phyloP scores from a whole-genome alignment of 2,329 filamentous ascomycete genomes.

The Fusarium foetens region DNA sequence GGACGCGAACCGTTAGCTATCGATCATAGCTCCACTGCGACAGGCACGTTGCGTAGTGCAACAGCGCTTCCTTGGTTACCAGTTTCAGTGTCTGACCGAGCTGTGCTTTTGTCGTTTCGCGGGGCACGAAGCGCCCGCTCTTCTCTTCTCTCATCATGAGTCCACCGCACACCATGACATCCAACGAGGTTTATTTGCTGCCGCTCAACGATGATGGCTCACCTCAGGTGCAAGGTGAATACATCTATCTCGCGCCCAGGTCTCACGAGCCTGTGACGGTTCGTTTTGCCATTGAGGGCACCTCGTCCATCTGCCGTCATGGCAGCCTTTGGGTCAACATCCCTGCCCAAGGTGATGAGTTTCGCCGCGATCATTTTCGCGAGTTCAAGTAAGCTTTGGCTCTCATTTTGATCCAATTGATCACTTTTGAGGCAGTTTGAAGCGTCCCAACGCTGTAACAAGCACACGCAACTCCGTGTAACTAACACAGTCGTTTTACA shows the following conservation, averaged over 20 bases:
- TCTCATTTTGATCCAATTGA: constrained; percentile 6
- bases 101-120: constrained; percentile 40
- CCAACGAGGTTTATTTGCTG: constrained; percentile 83
- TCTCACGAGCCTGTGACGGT: constrained; percentile 80
- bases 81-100: constrained; percentile 33
- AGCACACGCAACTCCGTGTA: not conserved
- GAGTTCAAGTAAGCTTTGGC: constrained; percentile 80
- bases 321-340: constrained; percentile 98
- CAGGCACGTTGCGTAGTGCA: constrained; percentile 31
- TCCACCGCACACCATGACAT: constrained; percentile 67
- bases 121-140: constrained; percentile 45
- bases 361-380: constrained; percentile 81
- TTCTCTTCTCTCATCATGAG: constrained; percentile 59
- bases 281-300: constrained; percentile 91
- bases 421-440: not conserved
- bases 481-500: constrained; percentile 50
- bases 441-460: not conserved
- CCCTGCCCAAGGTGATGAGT: constrained; percentile 78
- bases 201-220: constrained; percentile 93
- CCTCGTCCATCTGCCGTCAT: constrained; percentile 93
- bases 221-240: constrained; percentile 87
- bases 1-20: constrained; percentile 37
- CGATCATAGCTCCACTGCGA: constrained; percentile 33
- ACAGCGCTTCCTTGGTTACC: constrained; percentile 37
- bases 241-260: constrained; percentile 86